Percentiles rank a stretch among this genome's conserved stretches.
Evolutionary conservation across 495 filamentous ascomycete species (phyloP).

Genomic region (Penicillium cinerascens): DNA sequence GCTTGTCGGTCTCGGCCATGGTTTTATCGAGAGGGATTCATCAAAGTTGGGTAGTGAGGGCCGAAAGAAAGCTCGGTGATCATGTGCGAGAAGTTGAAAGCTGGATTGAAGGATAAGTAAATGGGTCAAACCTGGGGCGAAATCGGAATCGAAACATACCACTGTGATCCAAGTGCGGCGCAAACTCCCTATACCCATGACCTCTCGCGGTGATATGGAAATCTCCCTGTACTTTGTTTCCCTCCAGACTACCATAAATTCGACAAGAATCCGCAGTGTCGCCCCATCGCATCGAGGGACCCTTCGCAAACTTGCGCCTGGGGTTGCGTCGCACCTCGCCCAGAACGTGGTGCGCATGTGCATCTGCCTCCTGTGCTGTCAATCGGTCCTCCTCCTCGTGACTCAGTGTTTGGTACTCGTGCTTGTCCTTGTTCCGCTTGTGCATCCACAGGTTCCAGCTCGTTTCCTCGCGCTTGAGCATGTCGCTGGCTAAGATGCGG

Average conservation of each 20-base stretch:
- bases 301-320: conserved; percentile 61
- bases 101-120: conserved; percentile 36
- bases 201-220: conserved; percentile 97
- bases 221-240: conserved; percentile 96
- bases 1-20: conserved; percentile 62
- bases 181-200: conserved; percentile 82
- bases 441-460: conserved; percentile 80
- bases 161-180: conserved; percentile 77
- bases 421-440: conserved; percentile 63
- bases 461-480: conserved; percentile 72
- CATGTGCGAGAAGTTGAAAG: conserved; percentile 98
- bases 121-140: neutral
- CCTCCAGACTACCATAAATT: conserved; percentile 82
- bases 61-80: conserved; percentile 96
- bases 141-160: conserved; percentile 48
- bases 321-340: conserved; percentile 38
- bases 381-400: conserved; percentile 43
- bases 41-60: conserved; percentile 86
- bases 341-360: conserved; percentile 51
- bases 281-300: conserved; percentile 60
- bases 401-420: conserved; percentile 52
- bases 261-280: conserved; percentile 64
- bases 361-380: conserved; percentile 48
- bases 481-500: conserved; percentile 75
- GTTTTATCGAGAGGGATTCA: conserved; percentile 94